phyloP scores from a whole-genome alignment of 768 basidiomycete genomes.

The Rhodosporidiobolus odoratus region DNA sequence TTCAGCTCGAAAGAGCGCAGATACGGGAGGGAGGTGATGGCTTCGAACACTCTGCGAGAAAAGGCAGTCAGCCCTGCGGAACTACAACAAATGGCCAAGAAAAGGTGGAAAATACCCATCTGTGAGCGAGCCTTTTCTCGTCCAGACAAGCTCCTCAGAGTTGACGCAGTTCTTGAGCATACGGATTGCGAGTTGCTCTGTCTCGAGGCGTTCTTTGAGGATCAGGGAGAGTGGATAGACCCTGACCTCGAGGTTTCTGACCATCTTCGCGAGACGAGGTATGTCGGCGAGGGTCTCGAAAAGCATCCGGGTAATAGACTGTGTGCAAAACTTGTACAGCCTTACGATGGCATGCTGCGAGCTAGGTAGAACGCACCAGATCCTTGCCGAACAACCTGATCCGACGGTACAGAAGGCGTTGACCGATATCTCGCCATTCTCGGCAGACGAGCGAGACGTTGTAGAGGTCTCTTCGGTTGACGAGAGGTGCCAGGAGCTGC shows the following conservation, averaged over 20 bases:
- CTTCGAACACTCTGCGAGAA: constrained; percentile 16
- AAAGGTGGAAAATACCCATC: constrained; percentile 11
- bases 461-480: constrained; percentile 19
- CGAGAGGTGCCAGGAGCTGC: constrained; percentile 16
- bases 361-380: not conserved
- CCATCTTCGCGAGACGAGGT: constrained; percentile 12
- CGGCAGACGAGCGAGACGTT: constrained; percentile 13
- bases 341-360: too few relatives aligned
- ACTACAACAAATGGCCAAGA: too few relatives aligned
- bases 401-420: not conserved
- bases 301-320: constrained; percentile 12
- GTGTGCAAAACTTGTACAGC: not conserved
- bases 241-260: constrained; percentile 26
- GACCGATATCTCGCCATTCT: not conserved
- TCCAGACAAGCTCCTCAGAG: constrained; percentile 29
- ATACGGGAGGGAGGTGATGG: constrained; percentile 10
- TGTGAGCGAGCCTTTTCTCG: constrained; percentile 26
- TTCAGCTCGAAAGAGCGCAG: constrained; percentile 30
- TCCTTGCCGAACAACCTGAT: constrained; percentile 30
- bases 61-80: too few relatives aligned
- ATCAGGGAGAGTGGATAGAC: constrained; percentile 27
- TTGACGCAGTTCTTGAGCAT: constrained; percentile 11
- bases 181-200: constrained; percentile 14
- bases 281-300: constrained; percentile 14
- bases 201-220: constrained; percentile 6